Conservation (phyloP, 805 yeast species). For the Metschnikowia lachancei region DNA sequence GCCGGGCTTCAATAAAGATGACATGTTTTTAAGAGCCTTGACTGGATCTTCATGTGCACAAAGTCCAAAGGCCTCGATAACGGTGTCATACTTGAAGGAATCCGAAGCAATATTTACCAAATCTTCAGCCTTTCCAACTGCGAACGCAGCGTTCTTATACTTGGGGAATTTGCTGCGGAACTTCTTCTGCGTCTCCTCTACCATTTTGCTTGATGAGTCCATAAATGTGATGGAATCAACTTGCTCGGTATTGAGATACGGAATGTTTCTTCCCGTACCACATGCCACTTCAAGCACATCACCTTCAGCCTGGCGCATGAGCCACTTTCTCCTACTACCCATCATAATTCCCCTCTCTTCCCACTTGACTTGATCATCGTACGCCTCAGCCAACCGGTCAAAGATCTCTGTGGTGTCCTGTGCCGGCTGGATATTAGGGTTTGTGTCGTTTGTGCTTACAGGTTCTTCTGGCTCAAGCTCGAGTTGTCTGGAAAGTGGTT, state of each 20-base stretch:
- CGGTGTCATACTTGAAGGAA: constrained; percentile 76
- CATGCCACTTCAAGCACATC: constrained; percentile 93
- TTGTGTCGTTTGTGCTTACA: constrained; percentile 35
- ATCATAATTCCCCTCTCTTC: constrained; percentile 63
- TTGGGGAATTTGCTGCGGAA: constrained; percentile 66
- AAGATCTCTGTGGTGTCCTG: constrained; percentile 80
- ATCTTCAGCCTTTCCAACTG: constrained; percentile 87
- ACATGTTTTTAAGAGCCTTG: constrained; percentile 71
- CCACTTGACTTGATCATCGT: constrained; percentile 75
- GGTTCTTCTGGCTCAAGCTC: constrained; percentile 16
- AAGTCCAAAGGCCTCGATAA: constrained; percentile 89
- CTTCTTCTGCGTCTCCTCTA: constrained; percentile 72
- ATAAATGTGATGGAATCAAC: constrained; percentile 76
- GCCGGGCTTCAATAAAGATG: constrained; percentile 72
- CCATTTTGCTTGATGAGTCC: constrained; percentile 84
- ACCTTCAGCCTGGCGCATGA: constrained; percentile 75
- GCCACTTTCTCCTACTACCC: constrained; percentile 70
- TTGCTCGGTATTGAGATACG: constrained; percentile 54
- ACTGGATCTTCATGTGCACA: constrained; percentile 97
- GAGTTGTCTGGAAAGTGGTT: constrained; percentile 4
- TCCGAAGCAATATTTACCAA: constrained; percentile 54
- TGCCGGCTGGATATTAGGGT: constrained; percentile 56
- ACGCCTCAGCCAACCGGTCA: constrained; percentile 72
- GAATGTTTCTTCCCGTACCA: constrained; percentile 93
- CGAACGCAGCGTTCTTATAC: constrained; percentile 74